Base-by-base conservation (phyloP, 768 basidiomycete species). In the Tephrocybe sp. region DNA sequence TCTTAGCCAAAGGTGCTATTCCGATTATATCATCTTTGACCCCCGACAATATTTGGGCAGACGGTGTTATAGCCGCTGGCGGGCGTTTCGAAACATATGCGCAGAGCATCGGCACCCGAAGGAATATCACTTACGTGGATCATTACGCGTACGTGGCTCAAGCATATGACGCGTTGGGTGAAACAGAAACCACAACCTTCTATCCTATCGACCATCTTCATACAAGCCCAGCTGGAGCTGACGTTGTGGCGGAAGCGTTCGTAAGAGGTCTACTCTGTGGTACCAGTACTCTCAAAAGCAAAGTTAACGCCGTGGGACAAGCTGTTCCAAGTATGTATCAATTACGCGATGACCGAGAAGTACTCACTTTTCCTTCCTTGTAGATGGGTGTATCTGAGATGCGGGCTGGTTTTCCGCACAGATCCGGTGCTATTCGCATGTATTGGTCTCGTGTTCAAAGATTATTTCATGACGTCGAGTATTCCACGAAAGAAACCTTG, bases 191-290 rank as follows among this genome's bases (percentile, higher is more conserved):
- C 11, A 65, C 64, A 22, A 63, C 71, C 2, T 79, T 58, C 48
- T 79, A 68, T 51, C 77, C 76, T 6, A 61, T 69, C 39, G 77
- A 79, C 41, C 74, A 77, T 51, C 75, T 73, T 2, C 77, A 79
- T 54, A 79, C 76, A 1, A 64, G 63, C 6, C 60, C 69, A 4
- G 61, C 69, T 13, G 78, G 75, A 27, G 79, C 79, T 1, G 68
- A 69, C 32, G 67, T 75, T 6, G 77, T 79, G 1, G 76, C 77
- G 0, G 60, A 74, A 53, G 71, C 78, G 11, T 79, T 79, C 53
- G 67, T 78, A 4, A 59, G 73, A 16, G 74, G 75, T 0, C 36
- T 78, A n/a, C 48, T 74, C 24, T 78, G 78, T 37, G 71, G 69
- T n/a, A 59, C 46, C 5, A 71, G 64, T 44, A 34, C 67, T 5